A percentile compares a stretch with the other conserved stretches of the same genome.
phyloP scores from a whole-genome alignment of 225 moss, liverwort and hornwort species.

The Neckera pumila region DNA sequence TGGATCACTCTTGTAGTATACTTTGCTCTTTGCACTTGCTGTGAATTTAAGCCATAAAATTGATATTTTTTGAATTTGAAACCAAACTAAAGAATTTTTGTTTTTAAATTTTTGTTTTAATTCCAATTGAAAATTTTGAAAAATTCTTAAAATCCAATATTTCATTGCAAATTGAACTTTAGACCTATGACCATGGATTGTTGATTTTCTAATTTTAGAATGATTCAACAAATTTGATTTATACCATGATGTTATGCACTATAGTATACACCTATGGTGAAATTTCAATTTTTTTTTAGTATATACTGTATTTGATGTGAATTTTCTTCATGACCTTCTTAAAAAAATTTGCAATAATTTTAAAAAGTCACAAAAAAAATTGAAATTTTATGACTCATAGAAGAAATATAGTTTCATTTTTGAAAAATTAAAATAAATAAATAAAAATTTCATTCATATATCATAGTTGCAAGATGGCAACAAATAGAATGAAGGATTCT shows the following conservation, averaged over 20 bases:
- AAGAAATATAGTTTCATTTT: background rate
- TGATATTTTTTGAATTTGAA: background rate
- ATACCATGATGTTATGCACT: background rate
- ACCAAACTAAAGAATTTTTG: background rate
- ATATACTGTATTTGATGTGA: background rate
- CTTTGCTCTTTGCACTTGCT: background rate
- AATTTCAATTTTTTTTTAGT: background rate
- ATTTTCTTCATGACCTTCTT: background rate
- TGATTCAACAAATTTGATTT: background rate
- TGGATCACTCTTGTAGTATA: fast-evolving
- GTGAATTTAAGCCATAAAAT: background rate
- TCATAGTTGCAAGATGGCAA: background rate
- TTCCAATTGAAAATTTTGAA: background rate
- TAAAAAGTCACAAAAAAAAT: background rate
- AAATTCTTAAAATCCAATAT: background rate
- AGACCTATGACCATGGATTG: background rate
- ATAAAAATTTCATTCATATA: background rate
- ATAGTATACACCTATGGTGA: background rate
- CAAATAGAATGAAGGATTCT: background rate
- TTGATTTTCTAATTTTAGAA: background rate
- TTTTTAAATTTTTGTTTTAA: background rate
- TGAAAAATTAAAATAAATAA: background rate
- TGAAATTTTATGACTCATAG: background rate
- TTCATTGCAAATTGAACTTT: background rate
- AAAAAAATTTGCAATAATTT: background rate